A percentile compares a stretch with the other conserved stretches of the same genome.
Conservation (phyloP, 352 stramenopile species). For the Globisporangium yorkense region DNA sequence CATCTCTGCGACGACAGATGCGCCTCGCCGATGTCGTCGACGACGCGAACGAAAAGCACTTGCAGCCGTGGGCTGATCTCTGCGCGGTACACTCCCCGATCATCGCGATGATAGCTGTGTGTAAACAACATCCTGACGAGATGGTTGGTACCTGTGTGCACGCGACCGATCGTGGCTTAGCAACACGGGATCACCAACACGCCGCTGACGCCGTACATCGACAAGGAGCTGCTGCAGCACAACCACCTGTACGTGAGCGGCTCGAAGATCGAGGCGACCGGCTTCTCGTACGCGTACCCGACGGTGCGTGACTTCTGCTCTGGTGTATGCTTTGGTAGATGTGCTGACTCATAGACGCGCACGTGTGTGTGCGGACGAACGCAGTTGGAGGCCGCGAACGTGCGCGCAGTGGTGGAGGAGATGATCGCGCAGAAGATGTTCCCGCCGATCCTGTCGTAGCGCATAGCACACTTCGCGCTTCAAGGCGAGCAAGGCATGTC, state of each 20-base stretch:
- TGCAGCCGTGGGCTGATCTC: slow-evolving; percentile 84
- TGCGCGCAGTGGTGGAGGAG: slow-evolving; percentile 59
- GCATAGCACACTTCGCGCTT: no score
- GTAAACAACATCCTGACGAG: background rate
- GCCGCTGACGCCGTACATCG: slow-evolving; percentile 82
- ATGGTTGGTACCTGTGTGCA: background rate
- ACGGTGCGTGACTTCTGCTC: slow-evolving; percentile 22
- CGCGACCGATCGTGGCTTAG: slow-evolving; percentile 16
- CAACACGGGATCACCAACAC: slow-evolving; percentile 78
- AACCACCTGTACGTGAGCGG: slow-evolving; percentile 79
- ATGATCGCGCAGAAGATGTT: slow-evolving; percentile 81
- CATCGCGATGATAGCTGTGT: background rate
- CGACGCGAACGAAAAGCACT: slow-evolving; percentile 88
- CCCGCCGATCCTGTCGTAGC: slow-evolving; percentile 54
- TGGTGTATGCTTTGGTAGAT: background rate
- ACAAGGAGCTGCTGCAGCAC: slow-evolving; percentile 83
- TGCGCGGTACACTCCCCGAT: slow-evolving; percentile 36
- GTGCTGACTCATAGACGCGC: background rate
- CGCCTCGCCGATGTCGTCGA: slow-evolving; percentile 78
- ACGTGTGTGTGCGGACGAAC: background rate
- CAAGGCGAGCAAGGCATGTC: no score
- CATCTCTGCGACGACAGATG: slow-evolving; percentile 19
- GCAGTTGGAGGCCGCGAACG: slow-evolving; percentile 50
- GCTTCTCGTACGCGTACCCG: slow-evolving; percentile 73
- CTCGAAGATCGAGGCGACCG: slow-evolving; percentile 70